Percentiles rank a stretch among this genome's conserved stretches.
phyloP scores from a whole-genome alignment of 2,329 filamentous ascomycete genomes.

The Colletotrichum melonis region DNA sequence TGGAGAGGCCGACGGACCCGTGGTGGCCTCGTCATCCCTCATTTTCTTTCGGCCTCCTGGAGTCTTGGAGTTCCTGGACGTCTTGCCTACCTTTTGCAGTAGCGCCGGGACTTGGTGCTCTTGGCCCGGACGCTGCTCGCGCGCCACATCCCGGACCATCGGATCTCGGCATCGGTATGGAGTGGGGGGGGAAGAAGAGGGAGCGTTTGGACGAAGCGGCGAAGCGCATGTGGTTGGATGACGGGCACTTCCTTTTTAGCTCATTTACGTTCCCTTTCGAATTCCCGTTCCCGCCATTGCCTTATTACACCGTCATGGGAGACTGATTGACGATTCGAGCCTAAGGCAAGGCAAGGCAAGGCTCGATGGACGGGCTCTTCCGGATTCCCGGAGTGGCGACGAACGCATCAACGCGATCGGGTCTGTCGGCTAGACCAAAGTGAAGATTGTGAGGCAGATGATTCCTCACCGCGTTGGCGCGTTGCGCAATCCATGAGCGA shows the following conservation, averaged over 20 bases:
- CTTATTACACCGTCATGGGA: neutral
- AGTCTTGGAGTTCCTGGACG: neutral
- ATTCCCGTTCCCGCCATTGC: neutral
- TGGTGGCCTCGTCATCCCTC: conserved; percentile 19
- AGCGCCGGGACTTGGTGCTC: conserved; percentile 14
- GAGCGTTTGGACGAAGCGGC: conserved; percentile 19
- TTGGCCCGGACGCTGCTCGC: conserved; percentile 15
- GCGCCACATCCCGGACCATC: conserved; percentile 32
- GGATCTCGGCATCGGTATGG: conserved; percentile 27
- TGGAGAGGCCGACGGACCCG: neutral
- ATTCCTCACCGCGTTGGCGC: neutral
- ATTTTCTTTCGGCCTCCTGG: neutral
- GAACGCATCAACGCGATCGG: neutral
- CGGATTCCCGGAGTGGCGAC: neutral
- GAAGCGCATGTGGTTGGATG: neutral
- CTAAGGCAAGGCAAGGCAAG: too few relatives aligned
- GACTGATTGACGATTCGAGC: neutral
- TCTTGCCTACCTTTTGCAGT: neutral
- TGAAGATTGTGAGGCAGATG: neutral
- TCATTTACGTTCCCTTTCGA: neutral
- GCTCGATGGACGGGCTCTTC: too few relatives aligned
- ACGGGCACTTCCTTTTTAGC: neutral
- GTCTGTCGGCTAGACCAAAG: neutral
- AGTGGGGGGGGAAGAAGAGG: neutral
- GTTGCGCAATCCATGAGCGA: conserved; percentile 24